Base-by-base conservation (phyloP, 2,329 filamentous ascomycete genomes). In the Teratosphaeria viscida region DNA sequence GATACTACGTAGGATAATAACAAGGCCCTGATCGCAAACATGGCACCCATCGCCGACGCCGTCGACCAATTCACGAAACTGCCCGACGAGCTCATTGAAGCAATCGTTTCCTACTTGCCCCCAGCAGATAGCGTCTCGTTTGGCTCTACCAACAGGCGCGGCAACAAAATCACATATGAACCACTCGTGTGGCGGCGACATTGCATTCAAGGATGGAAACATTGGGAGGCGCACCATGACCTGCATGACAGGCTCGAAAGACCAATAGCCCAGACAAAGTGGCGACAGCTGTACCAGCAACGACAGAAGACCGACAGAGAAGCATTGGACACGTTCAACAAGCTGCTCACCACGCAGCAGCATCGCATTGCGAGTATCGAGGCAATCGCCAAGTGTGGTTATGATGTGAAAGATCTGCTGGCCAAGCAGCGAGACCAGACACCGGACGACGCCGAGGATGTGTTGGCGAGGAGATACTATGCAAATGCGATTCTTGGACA, bases 61-160 rank as follows among this genome's bases (percentile, higher is more conserved):
- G 19, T 49, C 43, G 43, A 49, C 19, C 43, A 49, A 4, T 49
- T 49, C 19, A 49, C 57, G 16, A n/a, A 55, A 23, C 78, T 94
- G 39, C 92, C 92, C 49, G 88, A 92, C 73, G 94, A 99, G 77
- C 83, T 97, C 63, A 80, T 97, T 67, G 85, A 90, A 70, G 82
- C 86, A 57, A 88, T 97, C 65, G 80, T 96, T 65, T 79, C 81
- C 63, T 85, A 85, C 69, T 77, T 84, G 56, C 75, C 79, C 55
- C 79, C 82, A 8, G 66, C 66, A 53, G 77, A 77, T 47, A 76
- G 82, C 35, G 72, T 81, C 52, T 74, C 78, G 75, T 70, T 83
- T 74, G 69, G 86, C 81, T 65, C 78, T 29, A 79, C 87, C 11
- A 89, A 83, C 26, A 83, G 78, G 65, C 83, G 84, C 60, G 81